phyloP scores from a whole-genome alignment of 2,329 filamentous ascomycete species.

The Lasiodiplodia citricola region DNA sequence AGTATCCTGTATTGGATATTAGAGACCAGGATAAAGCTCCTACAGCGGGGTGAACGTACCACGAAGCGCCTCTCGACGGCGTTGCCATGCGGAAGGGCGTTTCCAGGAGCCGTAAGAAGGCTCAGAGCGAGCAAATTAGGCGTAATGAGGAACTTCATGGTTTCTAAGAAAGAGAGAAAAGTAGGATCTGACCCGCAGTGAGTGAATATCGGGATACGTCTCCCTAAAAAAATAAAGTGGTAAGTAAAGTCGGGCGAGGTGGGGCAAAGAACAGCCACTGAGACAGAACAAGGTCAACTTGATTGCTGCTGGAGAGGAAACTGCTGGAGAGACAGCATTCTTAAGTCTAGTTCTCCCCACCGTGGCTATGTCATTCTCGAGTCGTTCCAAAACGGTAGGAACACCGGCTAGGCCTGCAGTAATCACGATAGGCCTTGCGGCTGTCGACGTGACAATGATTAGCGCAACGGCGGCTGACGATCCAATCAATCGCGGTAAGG shows the following conservation, averaged over 20 bases:
- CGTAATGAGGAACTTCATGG: slow-evolving; percentile 7
- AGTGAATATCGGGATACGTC: slow-evolving; percentile 1
- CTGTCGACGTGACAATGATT: not conserved
- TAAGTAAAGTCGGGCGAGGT: slow-evolving; percentile 1
- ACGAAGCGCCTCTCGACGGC: slow-evolving; percentile 11
- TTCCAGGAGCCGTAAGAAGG: slow-evolving; percentile 1
- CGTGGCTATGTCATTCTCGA: slow-evolving; percentile 1
- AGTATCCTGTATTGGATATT: not conserved
- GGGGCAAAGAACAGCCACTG: slow-evolving; percentile 11
- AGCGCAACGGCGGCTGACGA: not conserved
- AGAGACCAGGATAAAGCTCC: not conserved
- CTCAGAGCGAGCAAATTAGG: slow-evolving; percentile 11
- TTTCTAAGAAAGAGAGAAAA: not conserved
- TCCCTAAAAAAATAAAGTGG: slow-evolving; percentile 7
- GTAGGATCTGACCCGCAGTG: slow-evolving; percentile 18
- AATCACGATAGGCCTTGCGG: slow-evolving; percentile 11
- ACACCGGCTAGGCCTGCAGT: not conserved
- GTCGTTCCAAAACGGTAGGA: slow-evolving; percentile 2
- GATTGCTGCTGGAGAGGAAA: slow-evolving; percentile 10
- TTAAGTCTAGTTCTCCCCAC: not conserved
- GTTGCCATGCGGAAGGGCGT: slow-evolving; percentile 12
- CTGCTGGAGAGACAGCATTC: slow-evolving; percentile 1
- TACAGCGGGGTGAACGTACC: not conserved
- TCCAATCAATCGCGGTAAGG: not conserved
- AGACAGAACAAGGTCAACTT: slow-evolving; percentile 25